phyloP scores from a whole-genome alignment of 331 rosid genomes.

The Spiraea crenata region DNA sequence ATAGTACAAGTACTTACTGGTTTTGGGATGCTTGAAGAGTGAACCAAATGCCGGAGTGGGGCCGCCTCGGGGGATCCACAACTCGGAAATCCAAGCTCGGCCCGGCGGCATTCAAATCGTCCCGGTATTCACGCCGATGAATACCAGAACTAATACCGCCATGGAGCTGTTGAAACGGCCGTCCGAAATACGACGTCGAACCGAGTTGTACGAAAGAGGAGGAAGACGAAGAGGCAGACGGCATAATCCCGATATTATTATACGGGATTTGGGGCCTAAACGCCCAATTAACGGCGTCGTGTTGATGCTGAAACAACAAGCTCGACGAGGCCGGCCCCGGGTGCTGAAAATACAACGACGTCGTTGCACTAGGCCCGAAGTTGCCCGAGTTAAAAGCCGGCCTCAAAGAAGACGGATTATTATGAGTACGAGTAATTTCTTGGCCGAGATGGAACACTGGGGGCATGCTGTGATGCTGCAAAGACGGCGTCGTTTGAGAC shows the following conservation, averaged over 20 bases:
- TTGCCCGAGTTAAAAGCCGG: constrained; percentile 7
- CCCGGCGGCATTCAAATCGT: constrained; percentile 35
- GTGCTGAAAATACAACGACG: constrained; percentile 40
- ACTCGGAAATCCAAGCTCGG: constrained; percentile 67
- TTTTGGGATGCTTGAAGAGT: constrained; percentile 82
- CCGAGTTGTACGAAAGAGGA: constrained; percentile 48
- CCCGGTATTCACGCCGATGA: neutral
- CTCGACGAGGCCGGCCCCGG: constrained; percentile 28
- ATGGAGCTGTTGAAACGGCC: constrained; percentile 42
- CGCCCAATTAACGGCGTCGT: constrained; percentile 42
- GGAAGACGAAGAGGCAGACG: constrained; percentile 37
- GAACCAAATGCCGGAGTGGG: constrained; percentile 96
- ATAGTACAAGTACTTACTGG: constrained; percentile 71
- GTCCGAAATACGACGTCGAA: constrained; percentile 29
- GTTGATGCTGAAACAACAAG: constrained; percentile 35
- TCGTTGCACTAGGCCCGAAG: constrained; percentile 5
- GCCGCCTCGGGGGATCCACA: constrained; percentile 82
- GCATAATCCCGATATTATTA: constrained; percentile 16
- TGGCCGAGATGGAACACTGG: constrained; percentile 29
- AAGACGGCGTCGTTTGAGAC: constrained; percentile 10
- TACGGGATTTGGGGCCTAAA: constrained; percentile 45
- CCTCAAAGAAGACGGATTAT: neutral
- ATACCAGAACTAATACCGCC: too few relatives aligned
- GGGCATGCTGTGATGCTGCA: neutral
- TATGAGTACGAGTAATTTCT: constrained; percentile 11